Evolutionary conservation across 345 rosid species (phyloP).

Genomic region (Syzygium aromaticum): DNA sequence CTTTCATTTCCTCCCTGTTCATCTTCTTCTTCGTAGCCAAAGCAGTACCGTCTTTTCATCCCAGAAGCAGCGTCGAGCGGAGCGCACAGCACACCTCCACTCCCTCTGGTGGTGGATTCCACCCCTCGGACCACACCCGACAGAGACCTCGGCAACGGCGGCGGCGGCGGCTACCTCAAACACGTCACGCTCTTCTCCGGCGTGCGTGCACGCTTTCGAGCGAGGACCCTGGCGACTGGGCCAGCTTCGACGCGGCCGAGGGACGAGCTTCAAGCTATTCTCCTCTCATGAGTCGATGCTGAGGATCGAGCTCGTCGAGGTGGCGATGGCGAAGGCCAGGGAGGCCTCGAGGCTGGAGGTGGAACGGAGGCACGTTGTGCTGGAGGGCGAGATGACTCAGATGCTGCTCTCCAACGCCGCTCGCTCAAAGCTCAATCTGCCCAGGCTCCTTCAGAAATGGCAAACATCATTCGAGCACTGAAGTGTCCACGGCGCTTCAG

Average conservation of each 20-base stretch:
- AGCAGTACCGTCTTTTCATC: neutral
- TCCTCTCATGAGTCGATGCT: slow-evolving; percentile 28
- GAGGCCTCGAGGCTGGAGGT: slow-evolving; percentile 41
- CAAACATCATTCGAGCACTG: too few relatives aligned
- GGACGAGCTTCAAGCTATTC: slow-evolving; percentile 19
- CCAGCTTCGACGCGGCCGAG: neutral
- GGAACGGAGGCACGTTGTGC: slow-evolving; percentile 32
- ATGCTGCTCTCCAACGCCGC: neutral
- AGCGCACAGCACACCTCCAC: neutral
- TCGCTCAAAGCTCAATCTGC: too few relatives aligned
- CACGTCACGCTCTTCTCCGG: slow-evolving; percentile 4
- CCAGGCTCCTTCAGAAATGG: too few relatives aligned
- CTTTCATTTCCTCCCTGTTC: too few relatives aligned
- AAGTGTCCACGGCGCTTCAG: too few relatives aligned
- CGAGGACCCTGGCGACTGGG: neutral
- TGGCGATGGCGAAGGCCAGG: slow-evolving; percentile 47
- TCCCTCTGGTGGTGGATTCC: neutral
- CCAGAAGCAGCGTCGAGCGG: fast-evolving
- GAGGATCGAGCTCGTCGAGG: slow-evolving; percentile 30
- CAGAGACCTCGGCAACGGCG: neutral
- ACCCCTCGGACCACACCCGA: neutral
- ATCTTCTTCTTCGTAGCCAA: neutral
- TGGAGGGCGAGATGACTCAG: slow-evolving; percentile 42
- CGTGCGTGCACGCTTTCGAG: neutral
- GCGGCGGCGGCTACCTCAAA: too few relatives aligned